Conservation (phyloP, 2,329 filamentous ascomycete species). For the Colletotrichum brevisporum region DNA sequence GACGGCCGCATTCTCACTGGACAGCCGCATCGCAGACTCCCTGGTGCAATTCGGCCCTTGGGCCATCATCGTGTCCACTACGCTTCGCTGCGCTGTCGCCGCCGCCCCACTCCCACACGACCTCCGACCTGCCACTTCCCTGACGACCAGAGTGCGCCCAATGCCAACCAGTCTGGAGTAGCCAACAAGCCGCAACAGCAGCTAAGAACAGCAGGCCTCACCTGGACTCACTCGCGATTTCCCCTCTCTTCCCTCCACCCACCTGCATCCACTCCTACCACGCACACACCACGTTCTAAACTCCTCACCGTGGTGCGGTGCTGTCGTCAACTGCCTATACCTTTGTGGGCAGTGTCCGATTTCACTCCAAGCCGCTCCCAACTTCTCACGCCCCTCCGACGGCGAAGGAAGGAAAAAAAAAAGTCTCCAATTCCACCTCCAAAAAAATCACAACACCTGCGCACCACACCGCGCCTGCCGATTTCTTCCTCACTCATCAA, state of each 20-base stretch:
- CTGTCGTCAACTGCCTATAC: no score
- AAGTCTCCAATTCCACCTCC: constrained; percentile 40
- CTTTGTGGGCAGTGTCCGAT: constrained; percentile 18
- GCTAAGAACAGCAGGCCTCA: constrained; percentile 27
- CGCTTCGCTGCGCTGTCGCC: constrained; percentile 18
- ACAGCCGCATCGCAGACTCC: constrained; percentile 27
- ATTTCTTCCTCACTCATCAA: constrained; percentile 26
- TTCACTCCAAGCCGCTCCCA: constrained; percentile 30
- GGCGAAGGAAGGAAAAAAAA: constrained; percentile 23
- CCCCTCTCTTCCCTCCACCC: constrained; percentile 37
- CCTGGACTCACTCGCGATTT: constrained; percentile 36
- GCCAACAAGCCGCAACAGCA: constrained; percentile 3
- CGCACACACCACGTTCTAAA: constrained; percentile 17
- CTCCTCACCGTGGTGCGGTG: constrained; percentile 23
- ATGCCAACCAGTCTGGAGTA: constrained; percentile 1
- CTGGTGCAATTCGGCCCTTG: constrained; percentile 34
- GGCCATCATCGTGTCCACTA: constrained; percentile 14
- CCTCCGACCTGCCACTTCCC: background rate
- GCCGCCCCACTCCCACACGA: constrained; percentile 18
- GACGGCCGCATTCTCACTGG: constrained; percentile 28
- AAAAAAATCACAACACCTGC: constrained; percentile 36
- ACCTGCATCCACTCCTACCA: constrained; percentile 30
- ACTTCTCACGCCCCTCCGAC: constrained; percentile 34
- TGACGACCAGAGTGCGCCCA: background rate
- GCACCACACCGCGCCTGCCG: constrained; percentile 27